Evolutionary conservation across 208 protist genomes (phyloP).

Genomic region (Endotrypanum monterogeii): DNA sequence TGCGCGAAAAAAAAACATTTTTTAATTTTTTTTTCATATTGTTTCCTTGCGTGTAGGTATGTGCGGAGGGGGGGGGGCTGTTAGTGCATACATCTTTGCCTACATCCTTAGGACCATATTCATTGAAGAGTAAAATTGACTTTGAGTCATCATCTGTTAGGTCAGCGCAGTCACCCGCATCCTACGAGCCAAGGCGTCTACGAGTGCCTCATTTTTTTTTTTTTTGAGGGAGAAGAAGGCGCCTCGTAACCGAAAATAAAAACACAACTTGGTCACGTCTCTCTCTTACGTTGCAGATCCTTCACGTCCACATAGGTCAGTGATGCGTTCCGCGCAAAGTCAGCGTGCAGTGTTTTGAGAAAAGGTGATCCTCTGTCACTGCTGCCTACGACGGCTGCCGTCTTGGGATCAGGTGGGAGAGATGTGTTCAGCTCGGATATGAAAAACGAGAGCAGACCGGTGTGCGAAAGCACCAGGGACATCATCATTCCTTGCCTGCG

Average conservation of each 20-base stretch:
- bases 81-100: no score
- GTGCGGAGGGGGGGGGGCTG: no score
- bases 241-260: not conserved
- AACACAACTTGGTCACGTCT: not conserved
- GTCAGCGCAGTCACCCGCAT: no score
- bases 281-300: not conserved
- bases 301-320: slow-evolving; percentile 42
- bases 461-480: slow-evolving; percentile 62
- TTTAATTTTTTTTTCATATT: no score
- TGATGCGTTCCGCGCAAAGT: slow-evolving; percentile 35
- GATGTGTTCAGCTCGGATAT: slow-evolving; percentile 65
- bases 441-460: slow-evolving; percentile 66
- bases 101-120: no score
- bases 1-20: no score
- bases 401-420: slow-evolving; percentile 51
- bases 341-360: slow-evolving; percentile 28
- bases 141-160: no score
- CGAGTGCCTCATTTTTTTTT: not conserved
- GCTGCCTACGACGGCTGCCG: slow-evolving; percentile 64
- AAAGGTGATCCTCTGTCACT: slow-evolving; percentile 16
- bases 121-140: no score
- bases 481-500: slow-evolving; percentile 34
- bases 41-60: no score
- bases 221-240: no score
- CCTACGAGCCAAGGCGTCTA: not conserved